phyloP scores from a whole-genome alignment of 129 eudicot species.

The Tagetes patula region DNA sequence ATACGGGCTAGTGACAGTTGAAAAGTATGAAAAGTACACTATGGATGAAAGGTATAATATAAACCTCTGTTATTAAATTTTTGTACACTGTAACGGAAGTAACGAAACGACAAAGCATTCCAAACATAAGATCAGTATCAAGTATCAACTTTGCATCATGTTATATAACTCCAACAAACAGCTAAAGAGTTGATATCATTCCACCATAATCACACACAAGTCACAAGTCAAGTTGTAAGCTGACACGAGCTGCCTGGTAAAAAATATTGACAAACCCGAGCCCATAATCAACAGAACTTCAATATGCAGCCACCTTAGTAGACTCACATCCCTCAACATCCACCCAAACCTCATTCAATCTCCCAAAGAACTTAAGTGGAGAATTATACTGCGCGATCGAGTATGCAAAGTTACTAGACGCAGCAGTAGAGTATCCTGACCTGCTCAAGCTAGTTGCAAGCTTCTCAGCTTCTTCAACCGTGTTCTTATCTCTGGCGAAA shows the following conservation, averaged over 20 bases:
- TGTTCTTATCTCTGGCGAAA: slow-evolving; percentile 69
- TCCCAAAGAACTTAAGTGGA: slow-evolving; percentile 60
- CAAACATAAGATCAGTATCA: slow-evolving; percentile 4
- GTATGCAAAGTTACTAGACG: slow-evolving; percentile 60
- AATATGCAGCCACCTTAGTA: slow-evolving; percentile 47
- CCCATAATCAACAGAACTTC: slow-evolving; percentile 22
- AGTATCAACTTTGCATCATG: slow-evolving; percentile 12
- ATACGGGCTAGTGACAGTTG: no score
- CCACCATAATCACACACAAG: slow-evolving; percentile 19
- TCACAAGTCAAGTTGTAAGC: slow-evolving; percentile 13
- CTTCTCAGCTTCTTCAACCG: slow-evolving; percentile 67
- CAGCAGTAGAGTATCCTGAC: slow-evolving; percentile 64
- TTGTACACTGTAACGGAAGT: not conserved
- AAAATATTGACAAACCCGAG: slow-evolving; percentile 19
- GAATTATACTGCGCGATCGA: slow-evolving; percentile 84
- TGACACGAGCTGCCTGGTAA: slow-evolving; percentile 16
- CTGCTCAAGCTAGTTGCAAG: slow-evolving; percentile 66
- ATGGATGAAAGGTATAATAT: not conserved
- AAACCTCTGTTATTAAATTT: not conserved
- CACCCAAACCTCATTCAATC: slow-evolving; percentile 90
- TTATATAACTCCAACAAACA: not conserved
- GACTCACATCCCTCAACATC: slow-evolving; percentile 65
- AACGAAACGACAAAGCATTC: not conserved
- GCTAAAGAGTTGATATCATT: slow-evolving; percentile 3
- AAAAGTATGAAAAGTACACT: not conserved